Conservation (phyloP, 2,329 filamentous ascomycete species). For the Ophiostoma novo-ulmi region DNA sequence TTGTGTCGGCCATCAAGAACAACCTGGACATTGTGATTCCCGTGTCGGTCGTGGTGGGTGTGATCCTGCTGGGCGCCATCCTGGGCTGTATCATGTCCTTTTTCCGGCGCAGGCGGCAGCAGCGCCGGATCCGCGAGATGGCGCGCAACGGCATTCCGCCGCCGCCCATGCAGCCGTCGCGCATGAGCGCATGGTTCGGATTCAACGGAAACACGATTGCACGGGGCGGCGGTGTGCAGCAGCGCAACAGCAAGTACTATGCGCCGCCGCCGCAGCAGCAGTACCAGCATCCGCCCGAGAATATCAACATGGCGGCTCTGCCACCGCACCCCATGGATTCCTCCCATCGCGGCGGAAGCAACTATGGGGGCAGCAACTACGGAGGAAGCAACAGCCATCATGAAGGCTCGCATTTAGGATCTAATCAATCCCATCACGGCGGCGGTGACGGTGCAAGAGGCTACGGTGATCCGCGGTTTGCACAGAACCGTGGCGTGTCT, state of each 20-base stretch:
- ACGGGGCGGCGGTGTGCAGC: background rate
- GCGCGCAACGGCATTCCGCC: conserved; percentile 21
- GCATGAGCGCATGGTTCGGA: conserved; percentile 13
- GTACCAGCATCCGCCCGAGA: background rate
- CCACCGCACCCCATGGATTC: background rate
- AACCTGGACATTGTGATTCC: conserved; percentile 82
- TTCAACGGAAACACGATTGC: conserved; percentile 16
- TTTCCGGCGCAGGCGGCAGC: conserved; percentile 21
- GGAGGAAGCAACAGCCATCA: background rate
- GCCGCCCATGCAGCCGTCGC: conserved; percentile 8
- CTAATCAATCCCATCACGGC: background rate
- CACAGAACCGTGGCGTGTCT: background rate
- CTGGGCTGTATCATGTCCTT: conserved; percentile 60
- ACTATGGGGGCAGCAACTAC: background rate
- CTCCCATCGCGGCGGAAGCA: background rate
- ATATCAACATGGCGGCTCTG: background rate
- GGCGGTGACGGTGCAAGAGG: no score
- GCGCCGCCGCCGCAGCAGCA: background rate
- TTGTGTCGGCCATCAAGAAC: conserved; percentile 67
- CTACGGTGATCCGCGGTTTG: background rate
- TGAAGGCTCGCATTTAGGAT: background rate
- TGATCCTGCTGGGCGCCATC: conserved; percentile 64
- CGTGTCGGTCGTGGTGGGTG: conserved; percentile 65
- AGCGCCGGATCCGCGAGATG: conserved; percentile 17
- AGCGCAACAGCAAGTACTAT: conserved; percentile 12